phyloP scores from a whole-genome alignment of 2,329 filamentous ascomycete species.

The Sphaerulina vaccinii region DNA sequence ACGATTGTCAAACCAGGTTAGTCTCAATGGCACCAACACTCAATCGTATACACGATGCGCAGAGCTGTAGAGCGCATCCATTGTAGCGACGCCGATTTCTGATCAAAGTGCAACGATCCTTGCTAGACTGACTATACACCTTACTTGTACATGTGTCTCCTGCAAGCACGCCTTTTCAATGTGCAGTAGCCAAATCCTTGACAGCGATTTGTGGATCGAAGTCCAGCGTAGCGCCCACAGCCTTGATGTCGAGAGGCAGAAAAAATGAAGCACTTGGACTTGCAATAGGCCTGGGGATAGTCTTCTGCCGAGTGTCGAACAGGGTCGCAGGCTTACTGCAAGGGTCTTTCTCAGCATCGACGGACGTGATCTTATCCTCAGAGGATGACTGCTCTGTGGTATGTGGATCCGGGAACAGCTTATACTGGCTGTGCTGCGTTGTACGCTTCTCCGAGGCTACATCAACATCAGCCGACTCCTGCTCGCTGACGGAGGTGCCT shows the following conservation, averaged over 20 bases:
- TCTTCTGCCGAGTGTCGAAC: not conserved
- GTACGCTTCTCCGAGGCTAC: not conserved
- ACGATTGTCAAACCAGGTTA: no score
- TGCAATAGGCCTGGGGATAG: constrained; percentile 1
- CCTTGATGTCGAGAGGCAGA: constrained; percentile 7
- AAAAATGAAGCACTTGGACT: constrained; percentile 11
- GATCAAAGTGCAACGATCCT: no score
- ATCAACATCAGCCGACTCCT: not conserved
- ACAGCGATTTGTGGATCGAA: not conserved
- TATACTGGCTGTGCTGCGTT: not conserved
- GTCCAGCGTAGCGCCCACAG: constrained; percentile 1
- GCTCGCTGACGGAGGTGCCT: no score
- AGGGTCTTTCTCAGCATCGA: not conserved
- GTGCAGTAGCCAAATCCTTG: constrained; percentile 1
- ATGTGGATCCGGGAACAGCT: not conserved
- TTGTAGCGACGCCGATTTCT: no score
- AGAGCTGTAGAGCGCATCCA: no score
- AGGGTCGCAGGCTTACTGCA: not conserved
- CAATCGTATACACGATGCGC: no score
- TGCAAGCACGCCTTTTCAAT: not conserved
- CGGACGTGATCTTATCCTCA: no score
- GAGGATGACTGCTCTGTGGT: not conserved
- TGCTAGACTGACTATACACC: no score
- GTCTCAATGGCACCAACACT: no score
- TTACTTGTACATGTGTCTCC: not conserved